A percentile compares a stretch with the other conserved stretches of the same genome.
Evolutionary conservation across 2,329 filamentous ascomycete genomes (phyloP).

Genomic region (Xylariaceae sp.): DNA sequence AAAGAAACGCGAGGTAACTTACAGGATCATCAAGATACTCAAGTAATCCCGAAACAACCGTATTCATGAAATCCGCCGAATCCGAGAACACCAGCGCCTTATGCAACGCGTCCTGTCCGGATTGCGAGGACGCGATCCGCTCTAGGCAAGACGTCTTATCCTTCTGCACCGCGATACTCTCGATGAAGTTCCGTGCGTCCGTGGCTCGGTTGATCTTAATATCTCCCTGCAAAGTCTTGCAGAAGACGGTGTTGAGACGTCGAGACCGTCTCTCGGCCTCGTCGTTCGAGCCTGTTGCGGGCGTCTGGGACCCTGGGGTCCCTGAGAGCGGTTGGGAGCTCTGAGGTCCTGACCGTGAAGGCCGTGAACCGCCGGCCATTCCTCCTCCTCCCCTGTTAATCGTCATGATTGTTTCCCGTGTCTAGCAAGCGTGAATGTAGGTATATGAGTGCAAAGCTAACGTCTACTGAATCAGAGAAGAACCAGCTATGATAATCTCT

Average conservation of each 20-base stretch:
- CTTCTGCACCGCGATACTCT: conserved; percentile 6
- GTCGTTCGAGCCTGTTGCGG: background rate
- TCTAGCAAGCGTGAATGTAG: background rate
- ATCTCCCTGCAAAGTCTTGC: background rate
- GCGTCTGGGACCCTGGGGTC: background rate
- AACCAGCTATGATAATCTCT: no score
- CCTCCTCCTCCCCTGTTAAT: background rate
- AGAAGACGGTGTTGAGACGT: background rate
- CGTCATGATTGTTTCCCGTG: background rate
- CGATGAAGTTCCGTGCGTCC: conserved; percentile 5
- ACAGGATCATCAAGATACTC: conserved; percentile 4
- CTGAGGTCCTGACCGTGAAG: no score
- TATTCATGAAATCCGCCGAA: conserved; percentile 4
- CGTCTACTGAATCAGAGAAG: background rate
- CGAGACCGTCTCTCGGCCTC: background rate
- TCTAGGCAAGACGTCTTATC: conserved; percentile 8
- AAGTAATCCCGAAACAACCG: conserved; percentile 2
- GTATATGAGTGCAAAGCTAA: no score
- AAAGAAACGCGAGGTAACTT: background rate
- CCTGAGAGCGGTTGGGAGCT: no score
- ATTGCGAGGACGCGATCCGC: conserved; percentile 5
- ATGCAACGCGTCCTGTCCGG: conserved; percentile 5
- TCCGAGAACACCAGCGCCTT: conserved; percentile 1
- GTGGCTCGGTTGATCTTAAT: background rate
- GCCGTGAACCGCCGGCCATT: background rate